Evolutionary conservation across 768 basidiomycete genomes (phyloP).

Genomic region (Amanita inopinata): DNA sequence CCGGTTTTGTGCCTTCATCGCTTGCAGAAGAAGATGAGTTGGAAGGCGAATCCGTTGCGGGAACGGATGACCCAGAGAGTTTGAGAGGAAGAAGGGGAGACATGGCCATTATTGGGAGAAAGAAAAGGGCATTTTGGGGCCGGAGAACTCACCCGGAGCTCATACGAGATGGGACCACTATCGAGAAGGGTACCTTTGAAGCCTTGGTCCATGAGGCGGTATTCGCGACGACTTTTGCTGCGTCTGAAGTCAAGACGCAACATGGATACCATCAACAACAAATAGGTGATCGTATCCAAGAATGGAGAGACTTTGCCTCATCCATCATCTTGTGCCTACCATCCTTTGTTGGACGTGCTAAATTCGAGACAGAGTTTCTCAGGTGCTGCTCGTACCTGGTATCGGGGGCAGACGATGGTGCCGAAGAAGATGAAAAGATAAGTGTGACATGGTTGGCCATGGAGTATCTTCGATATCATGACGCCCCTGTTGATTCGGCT

Average conservation of each 20-base stretch:
- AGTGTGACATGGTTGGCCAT: slow-evolving; percentile 57
- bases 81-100: slow-evolving; percentile 12
- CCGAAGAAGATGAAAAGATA: slow-evolving; percentile 27
- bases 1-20: slow-evolving; percentile 43
- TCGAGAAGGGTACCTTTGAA: slow-evolving; percentile 65
- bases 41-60: slow-evolving; percentile 11
- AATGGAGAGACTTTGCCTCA: slow-evolving; percentile 57
- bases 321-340: slow-evolving; percentile 56
- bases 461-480: slow-evolving; percentile 56
- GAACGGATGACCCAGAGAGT: slow-evolving; percentile 12
- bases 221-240: slow-evolving; percentile 61
- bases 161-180: slow-evolving; percentile 26
- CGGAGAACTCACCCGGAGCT: slow-evolving; percentile 66
- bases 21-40: slow-evolving; percentile 37
- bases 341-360: slow-evolving; percentile 36
- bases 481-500: slow-evolving; percentile 35
- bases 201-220: slow-evolving; percentile 76
- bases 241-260: slow-evolving; percentile 10
- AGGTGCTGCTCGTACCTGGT: slow-evolving; percentile 60
- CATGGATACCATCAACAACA: slow-evolving; percentile 13
- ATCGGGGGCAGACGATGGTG: slow-evolving; percentile 35
- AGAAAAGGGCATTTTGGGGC: slow-evolving; percentile 73
- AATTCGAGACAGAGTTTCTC: slow-evolving; percentile 63
- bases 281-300: slow-evolving; percentile 15
- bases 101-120: slow-evolving; percentile 24